Evolutionary conservation across 2,329 filamentous ascomycete species (phyloP).

Genomic region (Trichophyton mentagrophytes): DNA sequence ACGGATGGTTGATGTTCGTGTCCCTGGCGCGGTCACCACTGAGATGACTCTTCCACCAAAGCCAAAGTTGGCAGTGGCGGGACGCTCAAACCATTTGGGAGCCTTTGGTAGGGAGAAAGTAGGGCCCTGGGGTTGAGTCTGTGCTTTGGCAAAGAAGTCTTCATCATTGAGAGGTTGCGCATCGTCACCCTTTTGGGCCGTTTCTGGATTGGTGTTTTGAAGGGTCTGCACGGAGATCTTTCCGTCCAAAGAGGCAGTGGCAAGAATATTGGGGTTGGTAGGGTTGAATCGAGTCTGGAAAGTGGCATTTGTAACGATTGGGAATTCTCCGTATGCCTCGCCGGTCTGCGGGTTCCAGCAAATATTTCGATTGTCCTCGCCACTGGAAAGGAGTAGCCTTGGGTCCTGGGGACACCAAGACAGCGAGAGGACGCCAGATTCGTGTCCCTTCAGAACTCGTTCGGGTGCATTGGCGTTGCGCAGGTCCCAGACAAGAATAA

Average conservation of each 20-base stretch:
- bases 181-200: slow-evolving; percentile 49
- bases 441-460: slow-evolving; percentile 66
- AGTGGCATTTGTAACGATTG: slow-evolving; percentile 98
- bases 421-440: slow-evolving; percentile 81
- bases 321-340: slow-evolving; percentile 77
- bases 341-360: slow-evolving; percentile 95
- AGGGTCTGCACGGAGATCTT: slow-evolving; percentile 89
- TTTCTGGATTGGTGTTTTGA: slow-evolving; percentile 76
- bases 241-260: slow-evolving; percentile 92
- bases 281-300: slow-evolving; percentile 94
- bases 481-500: slow-evolving; percentile 88
- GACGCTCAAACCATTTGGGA: slow-evolving; percentile 80
- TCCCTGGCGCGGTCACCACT: slow-evolving; percentile 48
- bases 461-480: slow-evolving; percentile 94
- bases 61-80: slow-evolving; percentile 77
- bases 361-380: slow-evolving; percentile 91
- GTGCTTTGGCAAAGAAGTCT: slow-evolving; percentile 91
- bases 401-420: slow-evolving; percentile 92
- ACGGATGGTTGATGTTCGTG: slow-evolving; percentile 59
- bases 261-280: slow-evolving; percentile 78
- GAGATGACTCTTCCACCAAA: slow-evolving; percentile 92
- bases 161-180: slow-evolving; percentile 70
- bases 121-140: slow-evolving; percentile 77
- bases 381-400: slow-evolving; percentile 78
- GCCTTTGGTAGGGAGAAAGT: slow-evolving; percentile 78